Base-by-base conservation (phyloP, 495 filamentous ascomycete genomes). In the Parathielavia hyrcaniae region DNA sequence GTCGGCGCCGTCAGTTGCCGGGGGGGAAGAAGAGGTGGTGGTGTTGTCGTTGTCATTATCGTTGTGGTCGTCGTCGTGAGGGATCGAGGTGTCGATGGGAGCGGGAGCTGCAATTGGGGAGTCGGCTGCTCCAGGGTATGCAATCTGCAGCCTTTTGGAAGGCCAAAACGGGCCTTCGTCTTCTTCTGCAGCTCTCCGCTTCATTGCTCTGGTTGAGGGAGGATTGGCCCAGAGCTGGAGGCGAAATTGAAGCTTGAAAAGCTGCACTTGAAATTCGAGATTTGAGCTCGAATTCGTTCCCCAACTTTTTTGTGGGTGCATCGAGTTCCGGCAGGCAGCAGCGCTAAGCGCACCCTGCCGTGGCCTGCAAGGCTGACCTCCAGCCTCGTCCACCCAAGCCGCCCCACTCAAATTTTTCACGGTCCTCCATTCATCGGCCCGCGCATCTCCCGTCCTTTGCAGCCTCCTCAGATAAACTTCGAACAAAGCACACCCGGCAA, bases 371-470 rank as follows among this genome's bases (percentile, higher is more conserved):
- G 50, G 17, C 22, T 57, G 57, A n/a, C 11, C 8, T 22, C 16
- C 41, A 52, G 35, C 53, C 62, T 56, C 59, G 47, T 59, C 57
- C 55, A 49, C 47, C 26, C 36, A 44, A 9, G 38, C 17, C 12
- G 51, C 56, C 67, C 67, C 65, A 64, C 67, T 60, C 58, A 59
- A 68, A 62, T 68, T 66, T 68, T 68, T 58, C 59, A 54, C 46
- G 40, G 57, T 61, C 63, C 53, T 60, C 53, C 55, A 48, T 61
- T 63, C 61, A 53, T n/a, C n/a, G n/a, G n/a, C n/a, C n/a, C 57
- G 58, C 22, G 48, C 56, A 39, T 51, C 50, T 20, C 47, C 19
- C 43, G 13, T n/a, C 47, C 48, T 45, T 62, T 50, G 40, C 57
- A 44, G 32, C 45, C 48, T 41, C 49, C 20, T 30, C 39, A 35